phyloP scores from a whole-genome alignment of 2,329 filamentous ascomycete genomes.

The Endocalyx cinctus region DNA sequence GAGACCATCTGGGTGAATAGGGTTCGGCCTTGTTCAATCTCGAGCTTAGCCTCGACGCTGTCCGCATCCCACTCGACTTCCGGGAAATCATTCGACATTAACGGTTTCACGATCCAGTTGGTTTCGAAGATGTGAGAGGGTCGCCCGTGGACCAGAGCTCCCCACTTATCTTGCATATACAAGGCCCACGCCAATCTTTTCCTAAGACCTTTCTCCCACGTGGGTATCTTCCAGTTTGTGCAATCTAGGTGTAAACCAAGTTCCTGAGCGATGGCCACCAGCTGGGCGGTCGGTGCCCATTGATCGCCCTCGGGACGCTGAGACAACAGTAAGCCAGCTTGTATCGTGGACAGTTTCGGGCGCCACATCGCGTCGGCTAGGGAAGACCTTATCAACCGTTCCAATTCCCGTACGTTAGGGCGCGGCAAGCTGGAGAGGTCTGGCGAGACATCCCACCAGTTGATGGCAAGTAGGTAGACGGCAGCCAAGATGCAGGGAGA shows the following conservation, averaged over 20 bases:
- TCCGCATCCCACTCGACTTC: constrained; percentile 63
- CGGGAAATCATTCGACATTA: constrained; percentile 54
- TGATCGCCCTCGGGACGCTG: constrained; percentile 74
- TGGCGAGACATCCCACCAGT: constrained; percentile 78
- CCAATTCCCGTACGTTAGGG: constrained; percentile 69
- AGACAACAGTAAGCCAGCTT: constrained; percentile 70
- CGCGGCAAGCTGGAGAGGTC: constrained; percentile 59
- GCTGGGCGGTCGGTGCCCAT: constrained; percentile 79
- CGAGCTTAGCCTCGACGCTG: constrained; percentile 56
- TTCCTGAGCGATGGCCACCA: constrained; percentile 83
- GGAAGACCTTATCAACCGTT: constrained; percentile 67
- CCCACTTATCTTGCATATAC: constrained; percentile 93
- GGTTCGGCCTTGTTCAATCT: constrained; percentile 63
- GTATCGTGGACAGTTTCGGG: constrained; percentile 76
- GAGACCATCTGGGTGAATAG: constrained; percentile 73
- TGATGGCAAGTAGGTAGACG: constrained; percentile 79
- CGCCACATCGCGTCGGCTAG: constrained; percentile 73
- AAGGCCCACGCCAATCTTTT: constrained; percentile 86
- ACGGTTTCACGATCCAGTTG: constrained; percentile 63
- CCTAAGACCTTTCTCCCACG: constrained; percentile 79
- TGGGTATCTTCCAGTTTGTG: constrained; percentile 78
- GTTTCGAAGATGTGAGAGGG: constrained; percentile 57
- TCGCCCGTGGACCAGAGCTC: constrained; percentile 66
- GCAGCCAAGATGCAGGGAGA: constrained; percentile 73
- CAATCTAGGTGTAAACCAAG: constrained; percentile 87